Base-by-base conservation (phyloP, 2,329 filamentous ascomycete genomes). In the Claviceps citrina region DNA sequence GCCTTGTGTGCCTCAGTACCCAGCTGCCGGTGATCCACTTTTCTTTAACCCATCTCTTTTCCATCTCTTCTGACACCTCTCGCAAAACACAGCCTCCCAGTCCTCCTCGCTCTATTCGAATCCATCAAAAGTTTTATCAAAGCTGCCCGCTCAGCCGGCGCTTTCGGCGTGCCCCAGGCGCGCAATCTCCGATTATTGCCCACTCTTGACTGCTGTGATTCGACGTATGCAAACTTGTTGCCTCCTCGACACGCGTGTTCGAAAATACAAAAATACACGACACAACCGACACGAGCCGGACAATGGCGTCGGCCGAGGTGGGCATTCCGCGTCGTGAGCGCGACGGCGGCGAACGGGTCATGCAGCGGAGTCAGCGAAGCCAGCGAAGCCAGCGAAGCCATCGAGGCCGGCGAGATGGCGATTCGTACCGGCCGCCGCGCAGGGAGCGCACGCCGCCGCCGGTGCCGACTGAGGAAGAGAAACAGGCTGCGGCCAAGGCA, bases 401-500 rank as follows among this genome's bases (percentile, higher is more conserved):
- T 47, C 39, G 41, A 37, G 43, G 32, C 28, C 47, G 41, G 34
- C 65, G 65, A 51, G 65, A 68, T 56, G 66, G 56, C 35, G 70
- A 73, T 52, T 69, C 60, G 38, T 73, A 73, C 46, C 63, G 67
- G 32, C 67, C 67, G 19, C 51, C 53, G 27, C 55, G 55, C 41
- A 50, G 43, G 45, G 54, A 51, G 44, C 59, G 54, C 42, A 45
- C 52, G 10, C 53, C 54, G 43, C 56, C 59, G 30, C 60, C 62
- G 7, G 59, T 60, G 39, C 68, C 66, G 46, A 77, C 73, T 35
- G 85, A 83, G 52, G 85, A 85, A 58, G 79, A 87, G 61, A 93
- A 93, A 62, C 84, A 89, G 62, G 84, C 79, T 19, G 78, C 78
- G 31, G 84, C 85, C 32, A 93, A 93, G 65, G 84, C 86, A 48